These are phyloP conservation scores for Chlorella vulgaris DNA, from an alignment of 139 green algal genomes.

Conservation along the genomic window DNA sequence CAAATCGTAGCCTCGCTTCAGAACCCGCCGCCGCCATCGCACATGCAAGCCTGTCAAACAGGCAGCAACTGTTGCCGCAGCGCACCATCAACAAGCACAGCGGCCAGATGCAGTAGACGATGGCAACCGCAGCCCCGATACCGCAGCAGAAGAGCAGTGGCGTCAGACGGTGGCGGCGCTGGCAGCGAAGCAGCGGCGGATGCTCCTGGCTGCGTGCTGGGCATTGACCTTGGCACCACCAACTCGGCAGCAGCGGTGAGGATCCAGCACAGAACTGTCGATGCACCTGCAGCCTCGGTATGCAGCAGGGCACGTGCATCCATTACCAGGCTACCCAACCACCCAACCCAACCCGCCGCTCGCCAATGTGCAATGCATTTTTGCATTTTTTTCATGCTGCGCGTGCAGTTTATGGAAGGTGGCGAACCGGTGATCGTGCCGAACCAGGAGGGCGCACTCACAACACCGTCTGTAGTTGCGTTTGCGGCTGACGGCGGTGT, in stretches of 20 bases:
- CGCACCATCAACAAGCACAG: no score
- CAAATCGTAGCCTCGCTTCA: not conserved
- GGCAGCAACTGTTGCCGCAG: no score
- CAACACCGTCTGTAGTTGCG: conserved; percentile 77
- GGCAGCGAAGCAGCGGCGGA: not conserved
- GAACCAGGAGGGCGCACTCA: conserved; percentile 57
- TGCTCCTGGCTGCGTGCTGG: conserved; percentile 54
- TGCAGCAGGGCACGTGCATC: no score
- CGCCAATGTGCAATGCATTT: no score
- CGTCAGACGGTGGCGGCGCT: not conserved
- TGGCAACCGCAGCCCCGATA: no score
- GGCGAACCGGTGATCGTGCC: conserved; percentile 64
- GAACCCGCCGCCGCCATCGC: not conserved
- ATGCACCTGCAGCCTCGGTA: no score
- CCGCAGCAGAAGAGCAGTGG: no score
- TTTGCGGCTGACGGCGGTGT: conserved; percentile 57
- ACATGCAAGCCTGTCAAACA: not conserved
- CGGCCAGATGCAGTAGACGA: not conserved
- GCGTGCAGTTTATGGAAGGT: conserved; percentile 46
- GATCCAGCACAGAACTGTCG: no score
- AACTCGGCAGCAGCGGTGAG: conserved; percentile 90
- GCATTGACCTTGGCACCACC: conserved; percentile 98
- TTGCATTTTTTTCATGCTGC: not conserved
- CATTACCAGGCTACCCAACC: no score
- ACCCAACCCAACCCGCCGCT: no score